Base-by-base conservation (phyloP, 768 basidiomycete species). In the Russula earlei region DNA sequence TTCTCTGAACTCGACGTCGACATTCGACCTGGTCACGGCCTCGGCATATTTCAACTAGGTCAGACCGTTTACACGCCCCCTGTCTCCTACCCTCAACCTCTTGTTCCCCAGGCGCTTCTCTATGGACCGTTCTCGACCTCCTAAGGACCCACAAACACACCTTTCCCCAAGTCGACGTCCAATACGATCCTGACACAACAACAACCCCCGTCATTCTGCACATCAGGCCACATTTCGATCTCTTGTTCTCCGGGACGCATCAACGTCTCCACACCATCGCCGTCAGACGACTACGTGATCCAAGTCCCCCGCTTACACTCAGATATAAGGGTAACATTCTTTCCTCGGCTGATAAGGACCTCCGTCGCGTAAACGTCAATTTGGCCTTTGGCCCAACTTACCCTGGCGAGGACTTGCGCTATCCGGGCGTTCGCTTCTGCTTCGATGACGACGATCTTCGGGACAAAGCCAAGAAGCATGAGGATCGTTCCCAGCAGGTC, bases 301-400 rank as follows among this genome's bases (percentile, higher is more conserved):
- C 78, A 15, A 76, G 80, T 66, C 87, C 85, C 1, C 82, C 84
- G 4, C 73, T 88, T 25, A 79, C 76, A 10, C 69, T 91, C 31
- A 78, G 79, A 52, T 91, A 89, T 68, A 84, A 82, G 66, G 79
- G 81, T 52, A 71, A 70, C 2, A 65, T 82, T 7, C 72, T 91
- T 17, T 85, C 84, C 4, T 82, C 84, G 6, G 70, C 74, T 0
- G 75, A 80, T 24, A 80, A 85, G 41, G 72, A 79, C 2, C 70
- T 92, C 15, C 74, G 80, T 45, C 78, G 83, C 41, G 75, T 85
- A 2, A 77, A 75, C 29, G 84, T 91, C 4, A 84, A 78, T 56
- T 77, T 81, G 38, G 80, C 78, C 15, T 91, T 92, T 68, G 89
- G 89, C 2, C 90, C 89, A 1, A 91, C 89, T 0, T 91, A 91